Base-by-base conservation (phyloP, 2,329 filamentous ascomycete species). In the Venturiaceae sp. region DNA sequence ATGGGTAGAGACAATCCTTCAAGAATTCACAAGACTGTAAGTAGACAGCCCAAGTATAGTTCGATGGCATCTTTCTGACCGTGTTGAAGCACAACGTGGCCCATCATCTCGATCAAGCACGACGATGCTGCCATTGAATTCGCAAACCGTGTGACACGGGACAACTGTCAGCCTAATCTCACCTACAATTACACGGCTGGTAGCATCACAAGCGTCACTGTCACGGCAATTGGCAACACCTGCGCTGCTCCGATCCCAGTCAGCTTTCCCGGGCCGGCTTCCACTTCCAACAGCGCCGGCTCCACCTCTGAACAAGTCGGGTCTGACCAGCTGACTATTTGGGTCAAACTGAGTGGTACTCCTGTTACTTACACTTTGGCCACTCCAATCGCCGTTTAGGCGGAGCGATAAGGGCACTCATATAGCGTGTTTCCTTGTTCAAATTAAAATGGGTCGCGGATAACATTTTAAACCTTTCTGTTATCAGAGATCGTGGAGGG, bases 141-240 rank as follows among this genome's bases (percentile, higher is more conserved):
- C 39, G 21, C 19, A 16, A 53, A 58, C 37, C 55, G 55, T 5
- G 53, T 58, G 55, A 33, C 55, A 2, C 55, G 44, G 2, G 55
- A 58, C 14, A 68, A 68, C 52, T 81, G 82, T 71, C 64, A 74
- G 39, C 79, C 80, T 54, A 73, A 73, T 55, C 64, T 83, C 54
- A 72, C 67, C 26, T 81, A 78, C 67, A 71, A 69, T 55, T 74
- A 75, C 55, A 68, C 44, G 8, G 32, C 41, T n/a, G 55, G 44
- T 14, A 41, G 41, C 30, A 30, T 58, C 21, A 21, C 16, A 8
- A 41, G 44, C 26, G 44, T 41, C 26, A 58, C 39, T 16, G 33
- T 58, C 9, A 52, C 39, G 1, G 37, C 55, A 3, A 33, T 28
- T 33, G 32, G 28, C n/a, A 58, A 58, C 9, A 33, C 28, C 8